Conservation (phyloP, 208 protist genomes). For the Acanthamoeba lenticulata region DNA sequence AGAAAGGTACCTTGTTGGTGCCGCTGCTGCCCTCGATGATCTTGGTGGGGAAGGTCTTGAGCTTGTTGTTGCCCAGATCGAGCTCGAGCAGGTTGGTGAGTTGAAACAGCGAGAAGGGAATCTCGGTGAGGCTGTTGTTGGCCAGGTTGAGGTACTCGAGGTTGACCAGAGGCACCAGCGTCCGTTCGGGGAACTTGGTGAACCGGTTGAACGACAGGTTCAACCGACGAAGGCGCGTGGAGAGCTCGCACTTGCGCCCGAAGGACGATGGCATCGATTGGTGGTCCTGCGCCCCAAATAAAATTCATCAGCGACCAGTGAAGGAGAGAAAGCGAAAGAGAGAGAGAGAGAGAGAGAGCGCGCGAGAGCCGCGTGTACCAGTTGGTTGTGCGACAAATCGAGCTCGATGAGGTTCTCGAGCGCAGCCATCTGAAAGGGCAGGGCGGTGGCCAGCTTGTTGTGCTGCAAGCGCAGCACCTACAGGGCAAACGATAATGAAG, state of each 20-base stretch:
- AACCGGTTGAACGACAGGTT: conserved; percentile 13
- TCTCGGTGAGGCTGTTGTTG: neutral
- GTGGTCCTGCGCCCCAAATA: neutral
- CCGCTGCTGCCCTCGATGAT: conserved; percentile 1
- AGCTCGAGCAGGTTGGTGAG: neutral
- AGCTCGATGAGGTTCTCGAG: neutral
- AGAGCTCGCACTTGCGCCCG: conserved; percentile 35
- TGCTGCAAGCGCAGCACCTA: neutral
- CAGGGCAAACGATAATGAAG: neutral
- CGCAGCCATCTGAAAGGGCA: conserved; percentile 24
- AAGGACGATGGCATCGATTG: conserved; percentile 33
- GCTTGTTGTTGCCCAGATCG: conserved; percentile 38
- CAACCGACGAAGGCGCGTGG: neutral
- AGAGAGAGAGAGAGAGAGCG: too few species aligned
- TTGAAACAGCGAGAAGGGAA: neutral
- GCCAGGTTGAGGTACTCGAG: neutral
- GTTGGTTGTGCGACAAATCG: conserved; percentile 13
- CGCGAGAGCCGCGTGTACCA: neutral
- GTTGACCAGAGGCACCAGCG: neutral
- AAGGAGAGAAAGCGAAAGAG: neutral
- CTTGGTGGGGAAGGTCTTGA: conserved; percentile 16
- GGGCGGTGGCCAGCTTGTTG: neutral
- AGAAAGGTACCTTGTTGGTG: neutral
- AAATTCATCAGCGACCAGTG: neutral
- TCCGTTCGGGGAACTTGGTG: conserved; percentile 42